These are phyloP conservation scores for Blastobotrys ciferrii DNA, from an alignment of 1,139 yeast genomes.

Conservation along the genomic window DNA sequence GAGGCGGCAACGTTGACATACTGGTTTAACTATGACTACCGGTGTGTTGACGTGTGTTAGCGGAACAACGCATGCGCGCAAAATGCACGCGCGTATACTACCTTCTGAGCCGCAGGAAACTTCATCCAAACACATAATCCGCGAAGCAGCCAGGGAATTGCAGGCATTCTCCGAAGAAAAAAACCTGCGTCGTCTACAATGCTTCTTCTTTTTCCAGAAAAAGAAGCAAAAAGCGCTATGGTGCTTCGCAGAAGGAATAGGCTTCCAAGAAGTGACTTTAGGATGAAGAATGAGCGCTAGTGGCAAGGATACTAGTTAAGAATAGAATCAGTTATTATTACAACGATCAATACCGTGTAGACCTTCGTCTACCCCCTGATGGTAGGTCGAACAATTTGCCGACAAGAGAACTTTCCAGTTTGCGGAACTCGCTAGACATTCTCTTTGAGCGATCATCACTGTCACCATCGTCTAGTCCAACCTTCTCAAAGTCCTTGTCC, in stretches of 20 bases:
- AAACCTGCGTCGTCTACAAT: no score
- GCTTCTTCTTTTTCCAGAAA: no score
- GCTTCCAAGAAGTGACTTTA: no score
- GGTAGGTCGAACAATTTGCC: slow-evolving; percentile 6
- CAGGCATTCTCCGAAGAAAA: no score
- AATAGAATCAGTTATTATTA: no score
- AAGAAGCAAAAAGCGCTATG: no score
- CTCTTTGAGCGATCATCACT: slow-evolving; percentile 5
- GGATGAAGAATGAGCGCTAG: no score
- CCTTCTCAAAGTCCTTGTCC: background rate
- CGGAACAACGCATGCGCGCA: slow-evolving; percentile 6
- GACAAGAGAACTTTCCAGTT: slow-evolving; percentile 2
- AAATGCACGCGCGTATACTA: slow-evolving; percentile 5
- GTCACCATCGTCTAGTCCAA: background rate
- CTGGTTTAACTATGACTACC: slow-evolving; percentile 5
- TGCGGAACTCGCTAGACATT: slow-evolving; percentile 4
- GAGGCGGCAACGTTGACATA: slow-evolving; percentile 12
- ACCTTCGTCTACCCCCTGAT: background rate
- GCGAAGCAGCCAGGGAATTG: no score
- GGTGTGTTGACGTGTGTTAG: background rate
- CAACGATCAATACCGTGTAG: slow-evolving; percentile 1
- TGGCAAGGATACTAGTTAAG: no score
- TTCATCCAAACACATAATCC: background rate
- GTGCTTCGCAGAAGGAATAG: no score
- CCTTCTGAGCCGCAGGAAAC: background rate